Conservation (phyloP, 1,284 basidiomycete species). For the Farysia itapuensis region DNA sequence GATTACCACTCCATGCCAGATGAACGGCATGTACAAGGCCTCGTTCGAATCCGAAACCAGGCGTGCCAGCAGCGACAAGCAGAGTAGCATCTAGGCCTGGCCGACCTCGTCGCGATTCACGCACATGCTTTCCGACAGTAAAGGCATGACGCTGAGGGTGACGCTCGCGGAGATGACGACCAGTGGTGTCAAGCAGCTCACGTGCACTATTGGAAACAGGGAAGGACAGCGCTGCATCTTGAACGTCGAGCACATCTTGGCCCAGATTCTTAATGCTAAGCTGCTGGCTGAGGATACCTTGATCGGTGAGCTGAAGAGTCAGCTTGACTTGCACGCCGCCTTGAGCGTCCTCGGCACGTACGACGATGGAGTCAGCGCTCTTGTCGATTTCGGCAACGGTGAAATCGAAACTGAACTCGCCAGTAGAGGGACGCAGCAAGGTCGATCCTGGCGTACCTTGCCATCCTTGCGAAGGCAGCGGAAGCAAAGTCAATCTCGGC, state of each 20-base stretch:
- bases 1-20: slow-evolving; percentile 8
- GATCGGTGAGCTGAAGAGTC: neutral
- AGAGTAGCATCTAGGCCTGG: slow-evolving; percentile 6
- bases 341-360: neutral
- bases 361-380: neutral
- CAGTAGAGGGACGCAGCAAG: neutral
- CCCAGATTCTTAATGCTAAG: neutral
- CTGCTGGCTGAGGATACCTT: neutral
- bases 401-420: neutral
- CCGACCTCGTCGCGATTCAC: slow-evolving; percentile 4
- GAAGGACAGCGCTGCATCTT: neutral
- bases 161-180: slow-evolving; percentile 5
- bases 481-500: neutral
- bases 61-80: neutral
- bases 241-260: neutral
- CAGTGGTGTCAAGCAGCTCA: slow-evolving; percentile 3
- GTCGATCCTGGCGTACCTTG: slow-evolving; percentile 2
- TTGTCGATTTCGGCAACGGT: neutral
- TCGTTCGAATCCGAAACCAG: slow-evolving; percentile 4
- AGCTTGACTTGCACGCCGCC: neutral
- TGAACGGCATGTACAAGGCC: slow-evolving; percentile 7
- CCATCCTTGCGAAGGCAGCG: neutral
- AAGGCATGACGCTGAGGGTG: slow-evolving; percentile 5
- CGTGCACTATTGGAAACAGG: neutral
- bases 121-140: slow-evolving; percentile 1